Percentiles rank a stretch among this genome's conserved stretches.
Conservation (phyloP, 2,329 filamentous ascomycete species). For the Pseudophaeomoniella oleicola region DNA sequence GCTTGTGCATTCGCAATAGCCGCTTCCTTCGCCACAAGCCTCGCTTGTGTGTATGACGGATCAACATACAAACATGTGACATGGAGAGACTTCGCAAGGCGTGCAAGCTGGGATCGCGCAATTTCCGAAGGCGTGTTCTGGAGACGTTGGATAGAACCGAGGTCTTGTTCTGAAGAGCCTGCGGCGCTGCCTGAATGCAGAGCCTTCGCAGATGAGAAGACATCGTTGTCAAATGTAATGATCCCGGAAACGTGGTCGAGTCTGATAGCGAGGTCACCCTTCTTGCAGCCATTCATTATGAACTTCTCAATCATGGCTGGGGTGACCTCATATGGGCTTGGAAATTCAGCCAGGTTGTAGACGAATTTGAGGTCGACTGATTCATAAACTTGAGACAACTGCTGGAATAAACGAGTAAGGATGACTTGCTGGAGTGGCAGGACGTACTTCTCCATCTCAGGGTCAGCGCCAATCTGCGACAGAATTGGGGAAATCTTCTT, state of each 20-base stretch:
- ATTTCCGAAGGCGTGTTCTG: constrained; percentile 98
- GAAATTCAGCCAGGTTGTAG: constrained; percentile 85
- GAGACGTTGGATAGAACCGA: constrained; percentile 75
- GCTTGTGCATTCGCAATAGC: constrained; percentile 70
- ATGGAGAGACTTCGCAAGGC: constrained; percentile 79
- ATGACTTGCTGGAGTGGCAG: constrained; percentile 95
- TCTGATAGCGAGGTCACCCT: constrained; percentile 90
- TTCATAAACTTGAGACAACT: constrained; percentile 96
- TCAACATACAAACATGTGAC: constrained; percentile 95
- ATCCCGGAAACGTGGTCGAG: constrained; percentile 92
- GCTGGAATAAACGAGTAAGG: constrained; percentile 93
- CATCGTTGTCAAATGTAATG: constrained; percentile 92
- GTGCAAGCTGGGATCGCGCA: constrained; percentile 83
- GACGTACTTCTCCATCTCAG: constrained; percentile 96
- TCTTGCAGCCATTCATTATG: constrained; percentile 99
- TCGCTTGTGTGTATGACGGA: constrained; percentile 69
- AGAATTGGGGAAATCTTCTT: constrained; percentile 97
- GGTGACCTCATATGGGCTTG: constrained; percentile 86
- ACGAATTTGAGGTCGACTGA: constrained; percentile 92
- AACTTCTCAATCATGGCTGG: constrained; percentile 95
- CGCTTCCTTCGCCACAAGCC: constrained; percentile 61
- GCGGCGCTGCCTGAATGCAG: constrained; percentile 69
- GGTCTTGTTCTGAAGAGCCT: constrained; percentile 76
- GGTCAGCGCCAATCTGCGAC: constrained; percentile 78
- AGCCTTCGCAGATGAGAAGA: constrained; percentile 94